These are phyloP conservation scores for Hemerocallis citrina DNA, from an alignment of 106 monocot genomes.

Conservation along the genomic window DNA sequence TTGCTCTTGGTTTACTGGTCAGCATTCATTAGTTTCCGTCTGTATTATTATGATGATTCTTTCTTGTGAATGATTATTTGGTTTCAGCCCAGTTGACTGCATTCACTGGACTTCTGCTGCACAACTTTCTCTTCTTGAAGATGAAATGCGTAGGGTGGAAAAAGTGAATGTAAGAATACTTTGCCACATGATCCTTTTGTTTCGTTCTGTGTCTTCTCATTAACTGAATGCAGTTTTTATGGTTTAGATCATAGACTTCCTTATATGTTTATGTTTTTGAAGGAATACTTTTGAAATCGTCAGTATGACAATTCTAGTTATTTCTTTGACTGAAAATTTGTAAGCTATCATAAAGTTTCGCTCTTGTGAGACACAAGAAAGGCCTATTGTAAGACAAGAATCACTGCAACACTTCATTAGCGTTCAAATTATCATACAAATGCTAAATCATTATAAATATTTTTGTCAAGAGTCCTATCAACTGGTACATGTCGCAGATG, in stretches of 20 bases:
- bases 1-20: not conserved
- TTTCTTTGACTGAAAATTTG: too few species aligned
- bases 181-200: not conserved
- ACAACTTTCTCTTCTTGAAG: conserved; percentile 96
- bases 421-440: too few species aligned
- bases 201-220: not conserved
- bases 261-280: not conserved
- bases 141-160: conserved; percentile 98
- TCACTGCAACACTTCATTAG: too few species aligned
- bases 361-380: too few species aligned
- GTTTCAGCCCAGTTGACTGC: conserved; percentile 93
- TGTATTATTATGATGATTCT: not conserved
- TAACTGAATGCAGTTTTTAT: not conserved
- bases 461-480: too few species aligned
- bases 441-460: too few species aligned
- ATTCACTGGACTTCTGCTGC: conserved; percentile 99
- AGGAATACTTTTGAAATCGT: not conserved
- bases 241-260: not conserved
- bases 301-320: not conserved
- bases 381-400: too few species aligned
- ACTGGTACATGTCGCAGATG: too few species aligned
- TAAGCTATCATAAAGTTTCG: too few species aligned
- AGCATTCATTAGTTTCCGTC: not conserved
- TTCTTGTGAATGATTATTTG: not conserved
- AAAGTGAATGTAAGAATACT: conserved; percentile 74